Conservation (phyloP, 2,329 filamentous ascomycete genomes). For the Aureobasidium uvarum region DNA sequence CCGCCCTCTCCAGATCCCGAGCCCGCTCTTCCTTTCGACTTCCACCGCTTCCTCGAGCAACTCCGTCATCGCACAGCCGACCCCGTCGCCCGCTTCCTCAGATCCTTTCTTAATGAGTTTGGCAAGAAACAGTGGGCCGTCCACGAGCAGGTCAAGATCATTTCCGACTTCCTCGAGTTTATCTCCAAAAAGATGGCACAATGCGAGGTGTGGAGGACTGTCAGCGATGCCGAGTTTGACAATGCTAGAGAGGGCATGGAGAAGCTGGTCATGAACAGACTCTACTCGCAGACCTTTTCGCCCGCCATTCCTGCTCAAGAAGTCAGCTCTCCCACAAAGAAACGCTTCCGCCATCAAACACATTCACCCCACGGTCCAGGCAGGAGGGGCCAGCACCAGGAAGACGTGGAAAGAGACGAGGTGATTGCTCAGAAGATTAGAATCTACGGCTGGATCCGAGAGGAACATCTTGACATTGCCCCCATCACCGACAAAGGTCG, state of each 20-base stretch:
- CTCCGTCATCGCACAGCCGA: slow-evolving; percentile 96
- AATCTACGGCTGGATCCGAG: slow-evolving; percentile 92
- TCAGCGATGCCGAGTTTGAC: slow-evolving; percentile 96
- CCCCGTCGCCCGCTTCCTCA: slow-evolving; percentile 90
- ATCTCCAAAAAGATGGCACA: slow-evolving; percentile 98
- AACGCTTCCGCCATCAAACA: slow-evolving; percentile 31
- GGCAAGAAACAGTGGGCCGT: slow-evolving; percentile 99
- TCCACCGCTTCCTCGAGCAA: slow-evolving; percentile 95
- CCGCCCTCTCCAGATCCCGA: slow-evolving; percentile 61
- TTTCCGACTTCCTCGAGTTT: slow-evolving; percentile 91
- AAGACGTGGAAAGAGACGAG: slow-evolving; percentile 95
- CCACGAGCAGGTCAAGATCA: slow-evolving; percentile 98
- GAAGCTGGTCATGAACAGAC: slow-evolving; percentile 96
- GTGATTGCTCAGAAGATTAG: slow-evolving; percentile 95
- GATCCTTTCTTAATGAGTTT: slow-evolving; percentile 92
- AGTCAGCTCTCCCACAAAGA: slow-evolving; percentile 60
- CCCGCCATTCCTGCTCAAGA: slow-evolving; percentile 84
- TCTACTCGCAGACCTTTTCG: slow-evolving; percentile 95
- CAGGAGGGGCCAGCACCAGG: slow-evolving; percentile 91
- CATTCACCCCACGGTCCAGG: slow-evolving; percentile 64
- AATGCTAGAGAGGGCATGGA: slow-evolving; percentile 99
- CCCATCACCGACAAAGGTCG: slow-evolving; percentile 79
- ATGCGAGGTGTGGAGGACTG: slow-evolving; percentile 94
- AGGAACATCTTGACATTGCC: slow-evolving; percentile 91
- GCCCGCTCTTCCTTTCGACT: slow-evolving; percentile 87